A percentile compares a stretch with the other conserved stretches of the same genome.
phyloP scores from a whole-genome alignment of 306 rosid genomes.

The Lathyrus tuberosus region DNA sequence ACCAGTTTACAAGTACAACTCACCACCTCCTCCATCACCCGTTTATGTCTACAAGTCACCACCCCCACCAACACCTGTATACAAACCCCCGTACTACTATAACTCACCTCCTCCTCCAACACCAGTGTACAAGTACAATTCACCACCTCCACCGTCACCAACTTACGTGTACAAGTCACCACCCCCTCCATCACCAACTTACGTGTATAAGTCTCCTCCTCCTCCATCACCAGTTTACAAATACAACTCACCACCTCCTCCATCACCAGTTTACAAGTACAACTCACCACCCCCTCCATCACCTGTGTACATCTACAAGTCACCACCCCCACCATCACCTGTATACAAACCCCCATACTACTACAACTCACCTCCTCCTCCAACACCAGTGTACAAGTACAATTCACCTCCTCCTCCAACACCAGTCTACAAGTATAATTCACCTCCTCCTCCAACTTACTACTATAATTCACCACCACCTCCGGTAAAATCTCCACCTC shows the following conservation, averaged over 20 bases:
- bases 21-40: constrained; percentile 48
- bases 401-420: constrained; percentile 40
- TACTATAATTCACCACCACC: constrained; percentile 46
- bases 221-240: not conserved
- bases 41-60: constrained; percentile 42
- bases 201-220: not conserved
- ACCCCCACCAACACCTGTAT: constrained; percentile 25
- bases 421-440: constrained; percentile 2
- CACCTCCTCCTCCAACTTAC: constrained; percentile 49
- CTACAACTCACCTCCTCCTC: constrained; percentile 51
- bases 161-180: constrained; percentile 42
- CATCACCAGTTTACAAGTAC: not conserved
- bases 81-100: not conserved
- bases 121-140: constrained; percentile 44
- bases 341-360: constrained; percentile 19
- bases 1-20: constrained; percentile 9
- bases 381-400: not conserved
- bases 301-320: not conserved
- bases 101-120: constrained; percentile 53
- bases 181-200: constrained; percentile 17
- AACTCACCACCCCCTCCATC: not conserved
- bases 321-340: constrained; percentile 28
- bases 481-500: constrained; percentile 22
- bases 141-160: constrained; percentile 55
- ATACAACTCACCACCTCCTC: constrained; percentile 12